phyloP scores from a whole-genome alignment of 352 stramenopile species.

The Globisporangium megalacanthum region DNA sequence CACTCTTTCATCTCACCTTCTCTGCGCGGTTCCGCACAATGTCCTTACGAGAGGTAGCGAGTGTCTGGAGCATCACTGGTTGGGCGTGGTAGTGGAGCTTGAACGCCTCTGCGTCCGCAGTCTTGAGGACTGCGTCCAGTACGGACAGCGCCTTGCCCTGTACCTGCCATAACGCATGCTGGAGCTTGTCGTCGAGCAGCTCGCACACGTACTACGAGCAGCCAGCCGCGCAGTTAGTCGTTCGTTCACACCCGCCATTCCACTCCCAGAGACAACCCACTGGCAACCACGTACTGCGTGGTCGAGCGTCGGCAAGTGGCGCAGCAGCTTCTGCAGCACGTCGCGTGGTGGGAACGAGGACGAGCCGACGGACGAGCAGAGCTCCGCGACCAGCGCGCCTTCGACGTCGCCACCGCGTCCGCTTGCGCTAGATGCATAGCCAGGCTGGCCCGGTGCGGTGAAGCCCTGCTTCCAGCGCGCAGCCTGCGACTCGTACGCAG shows the following conservation, averaged over 20 bases:
- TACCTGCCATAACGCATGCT: conserved; percentile 74
- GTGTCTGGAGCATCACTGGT: conserved; percentile 41
- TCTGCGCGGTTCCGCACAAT: conserved; percentile 69
- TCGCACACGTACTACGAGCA: conserved; percentile 66
- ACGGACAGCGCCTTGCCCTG: conserved; percentile 78
- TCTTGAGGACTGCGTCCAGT: conserved; percentile 63
- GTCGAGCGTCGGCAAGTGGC: conserved; percentile 67
- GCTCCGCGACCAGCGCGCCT: conserved; percentile 61
- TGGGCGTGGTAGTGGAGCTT: conserved; percentile 61
- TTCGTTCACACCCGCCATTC: too few species aligned
- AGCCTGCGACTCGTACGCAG: conserved; percentile 69
- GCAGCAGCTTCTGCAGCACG: conserved; percentile 70
- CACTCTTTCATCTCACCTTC: conserved; percentile 33
- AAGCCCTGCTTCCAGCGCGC: conserved; percentile 77
- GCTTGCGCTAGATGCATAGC: neutral
- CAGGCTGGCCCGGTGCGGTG: conserved; percentile 3
- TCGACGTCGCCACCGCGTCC: conserved; percentile 40
- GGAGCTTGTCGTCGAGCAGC: conserved; percentile 83
- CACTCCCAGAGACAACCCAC: neutral
- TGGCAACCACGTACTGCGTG: conserved; percentile 32
- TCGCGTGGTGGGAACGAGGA: conserved; percentile 78
- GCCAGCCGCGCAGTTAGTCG: too few species aligned
- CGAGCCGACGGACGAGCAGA: conserved; percentile 74
- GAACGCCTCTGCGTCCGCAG: conserved; percentile 45
- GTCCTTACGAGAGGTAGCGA: conserved; percentile 65